These are phyloP conservation scores for Aspergillus diversus DNA, from an alignment of 495 filamentous ascomycete species.

Conservation along the genomic window DNA sequence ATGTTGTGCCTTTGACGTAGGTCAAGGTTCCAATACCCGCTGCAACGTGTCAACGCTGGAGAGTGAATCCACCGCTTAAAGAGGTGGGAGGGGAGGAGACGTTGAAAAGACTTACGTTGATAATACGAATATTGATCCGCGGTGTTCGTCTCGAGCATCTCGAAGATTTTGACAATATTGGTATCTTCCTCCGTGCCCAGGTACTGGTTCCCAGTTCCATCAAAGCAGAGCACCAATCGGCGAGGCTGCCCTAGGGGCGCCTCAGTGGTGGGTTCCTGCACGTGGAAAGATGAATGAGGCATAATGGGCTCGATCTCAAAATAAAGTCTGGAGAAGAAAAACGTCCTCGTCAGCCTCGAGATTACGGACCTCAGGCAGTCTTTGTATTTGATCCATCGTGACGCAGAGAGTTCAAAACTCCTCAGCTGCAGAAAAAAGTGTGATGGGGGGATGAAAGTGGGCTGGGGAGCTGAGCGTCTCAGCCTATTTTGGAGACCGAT, in stretches of 20 bases:
- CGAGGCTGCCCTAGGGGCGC: conserved; percentile 15
- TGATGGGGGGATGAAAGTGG: neutral
- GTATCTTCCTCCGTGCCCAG: conserved; percentile 21
- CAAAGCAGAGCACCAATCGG: conserved; percentile 23
- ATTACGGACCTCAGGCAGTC: neutral
- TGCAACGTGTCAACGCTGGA: conserved; percentile 1
- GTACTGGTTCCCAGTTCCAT: conserved; percentile 26
- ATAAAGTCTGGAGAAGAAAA: neutral
- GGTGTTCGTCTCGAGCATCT: conserved; percentile 19
- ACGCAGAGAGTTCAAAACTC: neutral
- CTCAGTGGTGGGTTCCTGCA: neutral
- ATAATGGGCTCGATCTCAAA: conserved; percentile 6
- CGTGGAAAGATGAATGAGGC: conserved; percentile 1
- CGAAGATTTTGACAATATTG: conserved; percentile 25
- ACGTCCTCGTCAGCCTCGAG: neutral
- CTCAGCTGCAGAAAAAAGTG: conserved; percentile 1
- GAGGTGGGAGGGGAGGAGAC: neutral
- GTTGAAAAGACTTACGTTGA: conserved; percentile 15
- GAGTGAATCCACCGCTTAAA: neutral
- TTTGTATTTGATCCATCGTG: neutral
- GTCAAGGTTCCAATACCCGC: conserved; percentile 25
- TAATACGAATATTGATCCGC: conserved; percentile 21
- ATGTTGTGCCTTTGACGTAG: conserved; percentile 18
- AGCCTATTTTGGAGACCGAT: conserved; percentile 10
- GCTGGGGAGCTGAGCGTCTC: conserved; percentile 1